Conservation (phyloP, 2,329 filamentous ascomycete genomes). For the Thielaviopsis euricoi region DNA sequence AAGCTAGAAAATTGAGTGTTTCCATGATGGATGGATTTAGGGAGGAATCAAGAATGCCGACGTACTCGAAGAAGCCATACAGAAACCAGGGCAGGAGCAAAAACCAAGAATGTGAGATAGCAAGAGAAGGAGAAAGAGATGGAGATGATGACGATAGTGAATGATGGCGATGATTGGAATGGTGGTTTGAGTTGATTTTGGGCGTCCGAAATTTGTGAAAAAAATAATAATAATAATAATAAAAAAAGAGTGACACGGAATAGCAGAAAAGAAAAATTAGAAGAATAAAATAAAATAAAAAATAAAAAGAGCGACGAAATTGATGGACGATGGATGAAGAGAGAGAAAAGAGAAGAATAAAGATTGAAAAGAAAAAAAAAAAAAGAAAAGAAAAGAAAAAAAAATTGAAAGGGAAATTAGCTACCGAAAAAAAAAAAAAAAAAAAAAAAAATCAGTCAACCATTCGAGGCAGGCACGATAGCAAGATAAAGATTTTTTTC, state of each 20-base stretch:
- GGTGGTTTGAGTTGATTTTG: no score
- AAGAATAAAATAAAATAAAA: neutral
- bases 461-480: neutral
- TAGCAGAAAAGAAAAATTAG: neutral
- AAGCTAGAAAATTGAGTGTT: neutral
- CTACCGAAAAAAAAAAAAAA: neutral
- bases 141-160: no score
- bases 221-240: no score
- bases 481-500: no score
- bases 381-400: neutral
- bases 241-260: no score
- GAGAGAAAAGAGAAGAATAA: neutral
- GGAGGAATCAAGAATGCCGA: neutral
- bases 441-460: neutral
- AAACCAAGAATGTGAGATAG: neutral
- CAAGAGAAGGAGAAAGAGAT: neutral
- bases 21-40: neutral
- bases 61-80: constrained; percentile 11
- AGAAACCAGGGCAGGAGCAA: constrained; percentile 4
- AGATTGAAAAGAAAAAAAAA: constrained; percentile 1
- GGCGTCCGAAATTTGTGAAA: no score
- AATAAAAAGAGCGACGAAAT: neutral
- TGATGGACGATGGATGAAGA: no score
- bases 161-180: no score
- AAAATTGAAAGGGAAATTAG: neutral